Percentiles rank a stretch among this genome's conserved stretches.
Conservation (phyloP, 495 filamentous ascomycete species). For the Lophium mytilinum region DNA sequence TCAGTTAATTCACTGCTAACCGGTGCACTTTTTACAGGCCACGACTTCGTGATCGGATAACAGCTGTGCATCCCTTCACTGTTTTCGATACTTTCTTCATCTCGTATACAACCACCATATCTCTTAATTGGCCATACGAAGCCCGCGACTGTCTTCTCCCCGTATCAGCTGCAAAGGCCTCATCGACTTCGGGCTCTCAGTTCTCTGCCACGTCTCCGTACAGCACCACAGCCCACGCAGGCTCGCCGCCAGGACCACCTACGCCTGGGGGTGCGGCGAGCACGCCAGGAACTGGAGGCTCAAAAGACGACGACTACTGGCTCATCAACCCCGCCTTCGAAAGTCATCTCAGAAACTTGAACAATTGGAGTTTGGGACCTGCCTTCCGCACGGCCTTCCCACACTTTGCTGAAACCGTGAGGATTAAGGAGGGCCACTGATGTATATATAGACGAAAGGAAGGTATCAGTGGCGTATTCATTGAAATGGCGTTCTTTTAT, state of each 20-base stretch:
- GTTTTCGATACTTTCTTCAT: conserved; percentile 74
- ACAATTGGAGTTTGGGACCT: conserved; percentile 71
- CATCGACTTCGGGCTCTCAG: conserved; percentile 9
- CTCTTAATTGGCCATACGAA: conserved; percentile 72
- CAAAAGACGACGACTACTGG: conserved; percentile 47
- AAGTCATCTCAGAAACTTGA: conserved; percentile 55
- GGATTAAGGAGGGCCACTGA: conserved; percentile 33
- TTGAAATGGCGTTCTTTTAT: no score
- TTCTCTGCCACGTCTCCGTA: conserved; percentile 10
- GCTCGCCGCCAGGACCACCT: conserved; percentile 9
- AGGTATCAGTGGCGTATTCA: no score
- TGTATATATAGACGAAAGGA: no score
- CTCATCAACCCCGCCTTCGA: conserved; percentile 76
- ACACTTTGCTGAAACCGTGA: conserved; percentile 45
- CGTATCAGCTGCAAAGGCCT: conserved; percentile 4
- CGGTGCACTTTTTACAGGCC: conserved; percentile 34
- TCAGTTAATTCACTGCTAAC: no score
- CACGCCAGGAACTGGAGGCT: background rate
- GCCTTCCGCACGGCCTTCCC: conserved; percentile 59
- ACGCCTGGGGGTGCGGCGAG: conserved; percentile 8
- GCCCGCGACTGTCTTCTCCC: conserved; percentile 27
- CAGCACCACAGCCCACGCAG: conserved; percentile 13
- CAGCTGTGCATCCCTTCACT: conserved; percentile 39
- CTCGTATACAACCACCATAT: conserved; percentile 64
- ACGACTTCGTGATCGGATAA: conserved; percentile 57